Conservation (phyloP, 2,329 filamentous ascomycete species). For the Penicillium sp. region DNA sequence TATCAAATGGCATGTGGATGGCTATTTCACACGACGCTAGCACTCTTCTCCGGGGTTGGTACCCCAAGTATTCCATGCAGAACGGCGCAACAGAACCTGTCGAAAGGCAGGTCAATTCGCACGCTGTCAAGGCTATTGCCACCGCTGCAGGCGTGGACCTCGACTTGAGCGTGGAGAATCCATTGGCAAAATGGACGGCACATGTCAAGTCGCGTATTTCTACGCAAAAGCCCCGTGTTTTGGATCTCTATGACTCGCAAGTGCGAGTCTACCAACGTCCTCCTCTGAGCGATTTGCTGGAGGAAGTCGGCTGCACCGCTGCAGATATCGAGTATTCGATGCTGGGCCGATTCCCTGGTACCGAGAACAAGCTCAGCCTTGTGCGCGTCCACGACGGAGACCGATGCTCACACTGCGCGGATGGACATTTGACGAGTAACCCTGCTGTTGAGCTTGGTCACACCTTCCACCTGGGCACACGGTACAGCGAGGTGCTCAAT, state of each 20-base stretch:
- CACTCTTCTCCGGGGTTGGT: conserved; percentile 67
- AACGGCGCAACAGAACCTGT: conserved; percentile 29
- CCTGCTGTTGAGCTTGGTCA: conserved; percentile 87
- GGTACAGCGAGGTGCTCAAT: conserved; percentile 73
- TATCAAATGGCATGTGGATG: conserved; percentile 40
- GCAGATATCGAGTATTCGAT: conserved; percentile 34
- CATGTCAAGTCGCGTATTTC: conserved; percentile 28
- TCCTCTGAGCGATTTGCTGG: conserved; percentile 35
- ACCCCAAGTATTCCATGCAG: conserved; percentile 47
- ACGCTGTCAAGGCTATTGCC: conserved; percentile 58
- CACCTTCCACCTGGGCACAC: conserved; percentile 87
- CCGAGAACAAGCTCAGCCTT: conserved; percentile 54
- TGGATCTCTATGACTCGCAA: conserved; percentile 41
- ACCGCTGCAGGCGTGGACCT: conserved; percentile 57
- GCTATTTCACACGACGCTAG: conserved; percentile 53
- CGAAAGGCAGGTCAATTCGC: conserved; percentile 49
- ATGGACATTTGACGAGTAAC: conserved; percentile 60
- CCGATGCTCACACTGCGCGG: conserved; percentile 64
- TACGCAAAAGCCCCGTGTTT: conserved; percentile 29
- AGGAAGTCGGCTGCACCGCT: conserved; percentile 25
- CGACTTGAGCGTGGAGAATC: conserved; percentile 64
- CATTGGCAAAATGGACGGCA: conserved; percentile 51
- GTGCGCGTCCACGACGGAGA: conserved; percentile 64
- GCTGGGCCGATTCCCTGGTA: conserved; percentile 38
- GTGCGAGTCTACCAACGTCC: conserved; percentile 39